These are phyloP conservation scores for Penicillium soppii DNA, from an alignment of 495 filamentous ascomycete genomes.

Conservation along the genomic window DNA sequence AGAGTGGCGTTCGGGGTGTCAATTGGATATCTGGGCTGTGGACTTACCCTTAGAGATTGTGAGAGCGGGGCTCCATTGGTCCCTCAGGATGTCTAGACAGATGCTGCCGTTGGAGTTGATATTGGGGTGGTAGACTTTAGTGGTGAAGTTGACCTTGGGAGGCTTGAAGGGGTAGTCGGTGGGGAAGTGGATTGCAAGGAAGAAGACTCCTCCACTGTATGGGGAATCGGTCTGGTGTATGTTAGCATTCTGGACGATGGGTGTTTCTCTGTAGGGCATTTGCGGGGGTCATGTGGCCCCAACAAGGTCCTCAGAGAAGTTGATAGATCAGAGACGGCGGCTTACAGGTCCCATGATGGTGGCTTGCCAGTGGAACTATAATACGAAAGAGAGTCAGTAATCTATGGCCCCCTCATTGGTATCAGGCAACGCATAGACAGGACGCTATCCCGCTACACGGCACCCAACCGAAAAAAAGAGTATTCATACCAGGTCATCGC, in stretches of 20 bases:
- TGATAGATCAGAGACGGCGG: conserved; percentile 22
- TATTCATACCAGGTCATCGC: conserved; percentile 90
- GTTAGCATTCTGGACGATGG: conserved; percentile 15
- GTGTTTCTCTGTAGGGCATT: background rate
- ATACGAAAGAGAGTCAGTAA: conserved; percentile 21
- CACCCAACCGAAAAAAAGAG: conserved; percentile 7
- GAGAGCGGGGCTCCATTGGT: conserved; percentile 98
- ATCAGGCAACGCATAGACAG: conserved; percentile 1
- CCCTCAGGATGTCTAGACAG: conserved; percentile 94
- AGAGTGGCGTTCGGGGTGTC: conserved; percentile 5
- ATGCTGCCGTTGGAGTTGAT: conserved; percentile 99
- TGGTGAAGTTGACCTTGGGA: conserved; percentile 99
- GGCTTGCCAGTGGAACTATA: conserved; percentile 98
- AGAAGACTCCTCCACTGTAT: conserved; percentile 97
- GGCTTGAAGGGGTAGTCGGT: conserved; percentile 99
- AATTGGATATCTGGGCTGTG: too few species aligned
- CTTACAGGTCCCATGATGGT: conserved; percentile 99
- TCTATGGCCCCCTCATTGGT: conserved; percentile 7
- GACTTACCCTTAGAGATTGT: conserved; percentile 96
- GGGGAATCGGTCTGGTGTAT: conserved; percentile 75
- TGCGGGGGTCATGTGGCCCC: background rate
- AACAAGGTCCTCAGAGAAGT: conserved; percentile 6
- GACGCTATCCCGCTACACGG: conserved; percentile 22
- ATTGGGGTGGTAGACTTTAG: conserved; percentile 98
- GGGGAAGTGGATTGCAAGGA: conserved; percentile 96